Evolutionary conservation across 352 stramenopile species (phyloP), one percentile per base, ranked within the genome.

Genomic region (Pythium volutum): DNA sequence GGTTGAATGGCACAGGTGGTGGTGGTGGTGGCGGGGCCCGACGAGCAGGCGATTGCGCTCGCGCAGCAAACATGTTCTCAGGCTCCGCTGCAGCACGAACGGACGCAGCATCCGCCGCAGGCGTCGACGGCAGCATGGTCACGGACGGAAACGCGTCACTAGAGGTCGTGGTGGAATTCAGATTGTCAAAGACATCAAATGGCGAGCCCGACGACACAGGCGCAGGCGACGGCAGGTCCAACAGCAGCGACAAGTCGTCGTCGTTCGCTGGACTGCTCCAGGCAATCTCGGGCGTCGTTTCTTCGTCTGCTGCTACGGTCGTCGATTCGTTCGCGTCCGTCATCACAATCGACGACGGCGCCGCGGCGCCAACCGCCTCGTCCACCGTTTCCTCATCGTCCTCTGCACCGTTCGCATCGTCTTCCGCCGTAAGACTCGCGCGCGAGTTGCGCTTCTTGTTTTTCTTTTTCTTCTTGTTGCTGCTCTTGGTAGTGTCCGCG

Each of bases 191-290:
- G 27, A 58, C 53, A 41, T 68, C 68, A 36, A 66, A 67, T 8
- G 45, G 45, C 31, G 12, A 48, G 22, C 42, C 49, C 2, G 42
- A 55, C 3, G 59, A 33, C 52, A 50, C 53, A 0, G 67, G 66
- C 41, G 79, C 65, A 6, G 79, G 73, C 23, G 73, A 85, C 29
- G 79, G 71, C 42, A 84, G 55, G 38, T 75, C 76, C 6, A 85
- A 60, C 46, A 83, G 61, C 53, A 39, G 27, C 1, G 50, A 20
- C 36, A 45, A 22, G 6, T 36, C 26, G 12, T 41, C 39, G 6
- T 60, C 45, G 1, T 39, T 54, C 18, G 29, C 27, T 6, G 42
- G 23, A 9, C 12, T 47, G 25, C 12, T 36, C 33, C 26, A 34
- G 2, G 36, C 36, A 43, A 43, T 15, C 6, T 43, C 14, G 36